Evolutionary conservation across 805 yeast genomes (phyloP).

Genomic region (Metschnikowia gruessii): DNA sequence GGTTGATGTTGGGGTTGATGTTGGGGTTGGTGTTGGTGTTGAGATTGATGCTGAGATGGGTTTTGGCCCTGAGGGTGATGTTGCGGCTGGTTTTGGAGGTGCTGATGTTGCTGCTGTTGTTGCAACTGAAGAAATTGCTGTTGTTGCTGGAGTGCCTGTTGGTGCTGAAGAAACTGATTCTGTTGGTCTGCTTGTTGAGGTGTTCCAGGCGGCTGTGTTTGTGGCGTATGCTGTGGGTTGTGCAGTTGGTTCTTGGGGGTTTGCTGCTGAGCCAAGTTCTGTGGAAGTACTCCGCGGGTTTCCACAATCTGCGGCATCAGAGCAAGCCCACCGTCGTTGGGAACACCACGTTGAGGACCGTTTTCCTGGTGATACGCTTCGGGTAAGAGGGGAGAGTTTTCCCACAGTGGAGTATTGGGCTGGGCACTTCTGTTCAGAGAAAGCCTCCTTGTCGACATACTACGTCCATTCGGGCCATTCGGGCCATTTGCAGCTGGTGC

Average conservation of each 20-base stretch:
- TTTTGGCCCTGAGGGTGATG: slow-evolving; percentile 7
- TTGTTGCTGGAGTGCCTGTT: slow-evolving; percentile 9
- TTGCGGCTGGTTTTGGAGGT: background rate
- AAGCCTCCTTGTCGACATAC: background rate
- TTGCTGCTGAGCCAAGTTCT: background rate
- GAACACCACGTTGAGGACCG: background rate
- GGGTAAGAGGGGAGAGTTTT: background rate
- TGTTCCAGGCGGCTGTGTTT: too few relatives aligned
- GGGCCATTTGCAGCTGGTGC: too few relatives aligned
- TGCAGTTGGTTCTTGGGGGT: background rate
- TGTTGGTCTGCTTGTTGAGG: background rate
- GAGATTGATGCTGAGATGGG: slow-evolving; percentile 1
- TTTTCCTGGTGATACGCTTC: slow-evolving; percentile 2
- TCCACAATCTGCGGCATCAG: slow-evolving; percentile 6
- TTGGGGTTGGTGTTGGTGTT: background rate
- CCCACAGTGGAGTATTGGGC: slow-evolving; percentile 8
- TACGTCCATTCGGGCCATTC: background rate
- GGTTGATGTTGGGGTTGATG: background rate
- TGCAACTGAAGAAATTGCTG: slow-evolving; percentile 3
- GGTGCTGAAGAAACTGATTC: slow-evolving; percentile 7
- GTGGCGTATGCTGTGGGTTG: background rate
- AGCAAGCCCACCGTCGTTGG: background rate
- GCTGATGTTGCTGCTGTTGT: slow-evolving; percentile 8
- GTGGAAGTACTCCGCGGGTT: slow-evolving; percentile 1
- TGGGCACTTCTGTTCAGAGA: background rate